Percentiles rank a stretch among this genome's conserved stretches.
Conservation (phyloP, 1,284 basidiomycete genomes). For the Vanrija sp. region DNA sequence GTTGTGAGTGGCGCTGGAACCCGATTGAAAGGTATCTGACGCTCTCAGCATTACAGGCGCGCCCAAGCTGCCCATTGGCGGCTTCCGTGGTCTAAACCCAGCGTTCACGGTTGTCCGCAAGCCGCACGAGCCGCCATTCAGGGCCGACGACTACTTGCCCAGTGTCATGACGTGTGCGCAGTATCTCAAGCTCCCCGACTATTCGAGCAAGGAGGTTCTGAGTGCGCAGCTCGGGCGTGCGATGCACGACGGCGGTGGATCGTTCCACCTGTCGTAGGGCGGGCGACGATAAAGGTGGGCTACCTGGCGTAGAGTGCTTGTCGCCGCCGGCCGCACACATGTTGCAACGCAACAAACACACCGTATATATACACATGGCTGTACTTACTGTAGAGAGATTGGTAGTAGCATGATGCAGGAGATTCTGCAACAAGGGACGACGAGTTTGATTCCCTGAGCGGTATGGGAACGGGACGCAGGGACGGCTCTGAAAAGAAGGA, state of each 20-base stretch:
- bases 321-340: too few relatives aligned
- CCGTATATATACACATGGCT: too few relatives aligned
- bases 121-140: conserved; percentile 83
- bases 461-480: too few relatives aligned
- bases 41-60: conserved; percentile 74
- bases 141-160: conserved; percentile 90
- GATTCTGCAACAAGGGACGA: too few relatives aligned
- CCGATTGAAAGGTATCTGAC: background rate
- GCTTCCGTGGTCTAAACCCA: conserved; percentile 92
- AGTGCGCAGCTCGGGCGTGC: conserved; percentile 72
- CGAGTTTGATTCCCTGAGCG: too few relatives aligned
- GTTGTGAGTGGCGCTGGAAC: conserved; percentile 54
- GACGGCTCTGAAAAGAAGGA: too few relatives aligned
- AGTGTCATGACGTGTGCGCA: conserved; percentile 55
- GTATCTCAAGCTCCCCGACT: conserved; percentile 90
- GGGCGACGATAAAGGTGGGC: too few relatives aligned
- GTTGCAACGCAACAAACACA: too few relatives aligned
- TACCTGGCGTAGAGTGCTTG: too few relatives aligned
- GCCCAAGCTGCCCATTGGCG: conserved; percentile 88
- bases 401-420: too few relatives aligned
- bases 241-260: conserved; percentile 84
- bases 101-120: conserved; percentile 95
- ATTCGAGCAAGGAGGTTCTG: conserved; percentile 77
- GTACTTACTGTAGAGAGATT: too few relatives aligned
- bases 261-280: conserved; percentile 85